Base-by-base conservation (phyloP, 2,329 filamentous ascomycete genomes). In the Pseudonectria foliicola region DNA sequence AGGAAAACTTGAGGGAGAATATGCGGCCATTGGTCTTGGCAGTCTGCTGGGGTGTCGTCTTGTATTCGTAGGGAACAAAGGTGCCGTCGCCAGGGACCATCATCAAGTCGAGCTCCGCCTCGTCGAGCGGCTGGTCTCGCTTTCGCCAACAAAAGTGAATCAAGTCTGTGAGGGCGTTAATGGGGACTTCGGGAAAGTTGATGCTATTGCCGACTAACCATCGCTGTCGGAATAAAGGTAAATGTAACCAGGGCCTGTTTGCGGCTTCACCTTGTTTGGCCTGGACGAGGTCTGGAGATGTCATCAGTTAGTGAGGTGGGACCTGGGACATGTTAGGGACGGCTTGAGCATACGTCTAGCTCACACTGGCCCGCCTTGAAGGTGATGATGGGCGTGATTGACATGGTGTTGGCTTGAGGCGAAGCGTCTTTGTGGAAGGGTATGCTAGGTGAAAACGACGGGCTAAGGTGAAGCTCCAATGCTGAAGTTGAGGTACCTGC, bases 91-190 rank as follows among this genome's bases (percentile, higher is more conserved):
- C 74, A 14, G 92, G 90, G 34, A 98, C 81, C 85, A 95, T 95
- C 52, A 95, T 78, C 25, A 98, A 75, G 58, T 98, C 89, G 44
- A 95, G 67, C 41, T 92, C 83, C 38, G 89, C 82, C 39, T 84
- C 67, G 44, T 83, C 76, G 47, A 86, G 64, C 14, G 80, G 69
- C 39, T 77, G 75, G 48, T 71, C 74, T 48, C 92, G 82, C 53
- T 85, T 80, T 47, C 89, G 83, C 93, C 93, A 98, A 75, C 89
- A 95, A 67, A 98, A 95, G 68, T 95, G 89, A 42, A 94, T 73
- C 41, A 98, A 76, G 34, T 95, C 84, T 88, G 46, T n/a, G 25
- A n/a, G 7, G 14, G 13, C 24, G 13, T 14, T 16, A 15, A 15
- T 12, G 14, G 32, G 25, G 28, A 7, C 21, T 16, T 25, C 29